Base-by-base conservation (phyloP, 441 rosid species). In the Daphne laureola region DNA sequence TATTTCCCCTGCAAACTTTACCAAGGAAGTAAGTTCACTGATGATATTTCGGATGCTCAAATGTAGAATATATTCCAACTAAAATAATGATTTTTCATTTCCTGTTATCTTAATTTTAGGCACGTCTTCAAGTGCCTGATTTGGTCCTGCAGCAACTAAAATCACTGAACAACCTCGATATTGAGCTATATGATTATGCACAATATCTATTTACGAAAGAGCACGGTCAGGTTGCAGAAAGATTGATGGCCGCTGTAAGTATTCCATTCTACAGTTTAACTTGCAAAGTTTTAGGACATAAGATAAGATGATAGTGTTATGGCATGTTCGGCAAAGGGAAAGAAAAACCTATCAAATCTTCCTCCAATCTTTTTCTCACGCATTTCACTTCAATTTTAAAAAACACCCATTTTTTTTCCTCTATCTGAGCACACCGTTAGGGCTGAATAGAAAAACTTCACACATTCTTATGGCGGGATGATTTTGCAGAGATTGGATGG, bases 1-100 rank as follows among this genome's bases (percentile, higher is more conserved):
- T 74, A 79, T 93, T 42, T 57, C 88, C 23, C 97, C 96, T 0
- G 99, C 87, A 26, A 93, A 90, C 80, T 93, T 93, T 63, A 80
- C 99, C 5, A 87, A 78, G 76, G 78, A 65, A 90, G 99, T 90
- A 74, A 51, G 13, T 27, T 72, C 53, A 15, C 21, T 16, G 27
- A 9, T 53, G 35, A 14, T 13, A 17, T 16, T 17, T 31, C 38
- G 25, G 25, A 2, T 21, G 25, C 25, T 3, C 25, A 7, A 31
- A 31, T 31, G 38, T 31, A 31, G 38, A 9, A 31, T 4, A 31
- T 31, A 9, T 21, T 21, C 25, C 2, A 40, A n/a, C 38, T 31
- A 31, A 31, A 31, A 31, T 38, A 21, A 6, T 38, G 40, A 26
- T 16, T 21, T 38, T 62, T 25, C 35, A 48, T 14, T 43, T 27